These are phyloP conservation scores for Saccharomycopsis sp. DNA, from an alignment of 805 yeast genomes.

Conservation along the genomic window DNA sequence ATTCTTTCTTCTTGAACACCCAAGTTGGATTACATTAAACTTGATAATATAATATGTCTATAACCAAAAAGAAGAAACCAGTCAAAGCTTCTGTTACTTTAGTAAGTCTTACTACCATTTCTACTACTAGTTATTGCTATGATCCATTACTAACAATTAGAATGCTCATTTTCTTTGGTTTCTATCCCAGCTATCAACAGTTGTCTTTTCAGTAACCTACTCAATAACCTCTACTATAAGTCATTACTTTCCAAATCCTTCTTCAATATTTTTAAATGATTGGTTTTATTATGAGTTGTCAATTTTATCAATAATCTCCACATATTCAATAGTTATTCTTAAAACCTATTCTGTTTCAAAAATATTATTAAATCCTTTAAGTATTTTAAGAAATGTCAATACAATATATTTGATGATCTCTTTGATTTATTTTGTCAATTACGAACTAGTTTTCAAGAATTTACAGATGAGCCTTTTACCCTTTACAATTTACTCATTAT, in stretches of 20 bases:
- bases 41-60: too few species aligned
- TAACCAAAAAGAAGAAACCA: too few species aligned
- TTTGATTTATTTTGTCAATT: constrained; percentile 30
- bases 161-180: constrained; percentile 67
- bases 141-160: constrained; percentile 17
- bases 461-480: constrained; percentile 44
- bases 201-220: constrained; percentile 31
- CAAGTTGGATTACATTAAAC: background rate
- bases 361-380: constrained; percentile 23
- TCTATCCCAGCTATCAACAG: constrained; percentile 44
- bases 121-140: background rate
- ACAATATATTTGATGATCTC: constrained; percentile 47
- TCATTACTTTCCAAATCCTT: constrained; percentile 21
- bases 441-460: constrained; percentile 32
- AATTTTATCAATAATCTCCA: constrained; percentile 41
- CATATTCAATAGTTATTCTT: constrained; percentile 52
- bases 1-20: background rate
- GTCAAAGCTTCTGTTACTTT: background rate
- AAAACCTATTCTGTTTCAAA: constrained; percentile 29
- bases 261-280: constrained; percentile 29
- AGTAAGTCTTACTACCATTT: background rate
- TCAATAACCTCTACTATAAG: constrained; percentile 33
- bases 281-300: constrained; percentile 26
- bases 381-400: constrained; percentile 34
- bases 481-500: constrained; percentile 50